Conservation (phyloP, 2,329 filamentous ascomycete genomes). For the Curvularia spicifera region DNA sequence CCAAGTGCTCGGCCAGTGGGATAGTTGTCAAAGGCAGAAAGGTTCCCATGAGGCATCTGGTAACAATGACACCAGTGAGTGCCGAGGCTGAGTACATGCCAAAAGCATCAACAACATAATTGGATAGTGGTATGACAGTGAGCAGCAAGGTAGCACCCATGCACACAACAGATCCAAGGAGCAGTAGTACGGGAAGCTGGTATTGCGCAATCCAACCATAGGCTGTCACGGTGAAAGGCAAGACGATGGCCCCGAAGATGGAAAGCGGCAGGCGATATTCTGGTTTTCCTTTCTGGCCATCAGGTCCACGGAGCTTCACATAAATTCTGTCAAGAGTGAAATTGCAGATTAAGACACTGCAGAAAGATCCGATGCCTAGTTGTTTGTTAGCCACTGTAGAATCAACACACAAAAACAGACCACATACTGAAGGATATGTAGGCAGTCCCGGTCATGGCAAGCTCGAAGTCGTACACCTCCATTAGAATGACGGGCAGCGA, state of each 20-base stretch:
- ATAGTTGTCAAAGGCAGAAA: constrained; percentile 62
- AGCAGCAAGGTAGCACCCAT: constrained; percentile 58
- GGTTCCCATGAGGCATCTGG: constrained; percentile 62
- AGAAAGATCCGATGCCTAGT: constrained; percentile 56
- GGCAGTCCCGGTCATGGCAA: constrained; percentile 59
- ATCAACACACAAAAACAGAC: neutral
- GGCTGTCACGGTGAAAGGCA: constrained; percentile 55
- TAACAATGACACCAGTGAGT: constrained; percentile 63
- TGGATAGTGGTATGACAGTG: constrained; percentile 58
- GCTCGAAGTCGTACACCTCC: constrained; percentile 53
- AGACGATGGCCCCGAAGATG: constrained; percentile 55
- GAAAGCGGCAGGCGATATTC: constrained; percentile 63
- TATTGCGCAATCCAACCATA: constrained; percentile 62
- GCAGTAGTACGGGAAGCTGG: constrained; percentile 51
- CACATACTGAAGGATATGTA: constrained; percentile 63
- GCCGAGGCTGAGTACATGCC: constrained; percentile 64
- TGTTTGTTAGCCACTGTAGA: neutral
- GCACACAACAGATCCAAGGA: constrained; percentile 55
- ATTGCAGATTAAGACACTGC: constrained; percentile 60
- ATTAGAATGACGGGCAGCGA: constrained; percentile 54
- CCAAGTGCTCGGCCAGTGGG: constrained; percentile 57
- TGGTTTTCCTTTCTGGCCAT: constrained; percentile 54
- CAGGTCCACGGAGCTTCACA: constrained; percentile 53
- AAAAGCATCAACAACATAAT: constrained; percentile 65
- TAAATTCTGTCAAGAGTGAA: constrained; percentile 61